Evolutionary conservation across 176 grass and related monocot species (phyloP).

Genomic region (Phyllostachys edulis): DNA sequence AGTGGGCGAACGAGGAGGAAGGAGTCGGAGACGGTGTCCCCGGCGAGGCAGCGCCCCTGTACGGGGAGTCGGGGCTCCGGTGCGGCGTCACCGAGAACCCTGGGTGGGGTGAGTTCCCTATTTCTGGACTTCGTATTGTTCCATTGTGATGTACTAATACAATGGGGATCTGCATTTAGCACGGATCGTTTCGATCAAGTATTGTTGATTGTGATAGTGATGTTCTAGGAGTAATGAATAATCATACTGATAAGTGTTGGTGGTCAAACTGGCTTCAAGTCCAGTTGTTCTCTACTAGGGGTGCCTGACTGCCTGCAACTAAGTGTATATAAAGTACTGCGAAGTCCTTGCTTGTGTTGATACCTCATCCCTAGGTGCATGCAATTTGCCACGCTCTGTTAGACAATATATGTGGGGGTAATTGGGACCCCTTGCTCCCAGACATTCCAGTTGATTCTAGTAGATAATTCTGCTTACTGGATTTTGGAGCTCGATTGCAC

Average conservation of each 20-base stretch:
- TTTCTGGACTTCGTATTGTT: background rate
- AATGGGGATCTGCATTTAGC: constrained; percentile 19
- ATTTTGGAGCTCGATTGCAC: background rate
- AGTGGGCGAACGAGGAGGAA: constrained; percentile 45
- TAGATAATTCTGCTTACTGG: background rate
- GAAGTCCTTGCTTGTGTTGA: background rate
- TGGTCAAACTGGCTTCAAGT: background rate
- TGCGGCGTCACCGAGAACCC: constrained; percentile 76
- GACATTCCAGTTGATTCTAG: background rate
- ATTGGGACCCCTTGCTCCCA: background rate
- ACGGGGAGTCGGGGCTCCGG: constrained; percentile 48
- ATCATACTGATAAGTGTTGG: constrained; percentile 22
- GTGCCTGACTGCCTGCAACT: background rate
- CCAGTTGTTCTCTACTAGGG: background rate
- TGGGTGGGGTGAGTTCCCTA: constrained; percentile 66
- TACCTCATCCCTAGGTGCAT: background rate
- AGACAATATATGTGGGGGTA: background rate
- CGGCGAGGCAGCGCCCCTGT: constrained; percentile 36
- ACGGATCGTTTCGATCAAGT: background rate
- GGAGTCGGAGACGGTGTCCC: constrained; percentile 26
- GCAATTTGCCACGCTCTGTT: background rate
- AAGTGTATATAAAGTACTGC: background rate
- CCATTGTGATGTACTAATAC: background rate
- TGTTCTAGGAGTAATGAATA: constrained; percentile 17
- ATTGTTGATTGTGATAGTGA: constrained; percentile 19